Base-by-base conservation (phyloP, 225 moss, liverwort and hornwort species). In the Marchantia paleacea region DNA sequence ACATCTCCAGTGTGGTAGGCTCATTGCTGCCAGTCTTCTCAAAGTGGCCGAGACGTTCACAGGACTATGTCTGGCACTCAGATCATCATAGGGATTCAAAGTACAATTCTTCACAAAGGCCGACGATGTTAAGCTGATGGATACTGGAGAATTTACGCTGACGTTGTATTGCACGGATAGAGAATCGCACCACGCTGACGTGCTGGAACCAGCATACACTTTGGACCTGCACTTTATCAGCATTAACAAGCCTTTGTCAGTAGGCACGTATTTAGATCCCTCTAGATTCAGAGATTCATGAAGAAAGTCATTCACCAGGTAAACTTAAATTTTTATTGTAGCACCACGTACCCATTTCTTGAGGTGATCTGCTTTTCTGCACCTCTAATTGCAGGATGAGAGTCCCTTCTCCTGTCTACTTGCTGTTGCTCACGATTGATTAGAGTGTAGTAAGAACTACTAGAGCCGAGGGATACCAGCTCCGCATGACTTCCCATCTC, bases 401-500 rank as follows among this genome's bases (percentile, higher is more conserved):
- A 66, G 66, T 66, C 12, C 66, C 28, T 29, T 61, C 20, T 61
- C 66, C 4, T 12, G 26, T 0, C 7, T 26, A 7, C 0, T 66
- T 12, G 12, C 28, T 66, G 66, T 0, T 66, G 25, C 60, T 78
- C 63, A 16, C 47, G 3, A 24, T 66, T 47, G 16, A 70, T 18
- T 18, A 48, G 8, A 20, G 31, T 20, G 48, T 18, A 39, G 48
- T 30, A 70, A 48, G 16, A 16, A 39, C 70, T 28, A 47, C 4
- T 12, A 39, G 14, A 12, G 19, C 48, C 72, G 31, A 30, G 22
- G 25, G 66, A 28, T 48, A 92, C 19, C 64, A 94, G 84, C 57
- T 89, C 82, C 50, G 82, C 47, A 22, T 92, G 93, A 72, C 68
- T 89, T 20, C 94, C 94, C 70, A 78, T 89, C 84, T 94, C 94